Conservation (phyloP, 352 stramenopile genomes). For the Globisporangium nodosum region DNA sequence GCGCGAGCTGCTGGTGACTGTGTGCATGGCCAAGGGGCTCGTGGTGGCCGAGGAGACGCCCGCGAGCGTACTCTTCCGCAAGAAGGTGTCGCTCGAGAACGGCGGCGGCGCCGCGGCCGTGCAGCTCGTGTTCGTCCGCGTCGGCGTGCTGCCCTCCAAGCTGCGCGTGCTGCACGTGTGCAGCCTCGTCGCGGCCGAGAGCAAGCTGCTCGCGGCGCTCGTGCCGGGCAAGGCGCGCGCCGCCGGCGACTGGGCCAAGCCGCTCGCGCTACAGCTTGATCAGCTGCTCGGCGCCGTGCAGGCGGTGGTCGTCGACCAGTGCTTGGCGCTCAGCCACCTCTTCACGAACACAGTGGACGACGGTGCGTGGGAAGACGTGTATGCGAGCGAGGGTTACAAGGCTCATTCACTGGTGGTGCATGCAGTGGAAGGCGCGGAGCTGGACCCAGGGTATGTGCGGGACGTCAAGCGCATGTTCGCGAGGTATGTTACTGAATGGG, state of each 20-base stretch:
- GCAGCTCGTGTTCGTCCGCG: constrained; percentile 65
- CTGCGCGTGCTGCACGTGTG: constrained; percentile 69
- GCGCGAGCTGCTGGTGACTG: constrained; percentile 70
- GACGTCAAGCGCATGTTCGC: constrained; percentile 59
- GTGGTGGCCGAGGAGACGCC: constrained; percentile 47
- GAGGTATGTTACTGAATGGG: constrained; percentile 14
- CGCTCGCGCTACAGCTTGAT: constrained; percentile 50
- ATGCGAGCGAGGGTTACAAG: neutral
- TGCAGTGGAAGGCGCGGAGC: constrained; percentile 34
- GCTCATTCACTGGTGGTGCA: constrained; percentile 2
- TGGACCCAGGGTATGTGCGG: constrained; percentile 67
- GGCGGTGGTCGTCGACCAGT: constrained; percentile 60
- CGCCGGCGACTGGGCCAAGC: constrained; percentile 33
- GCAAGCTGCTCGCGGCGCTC: constrained; percentile 55
- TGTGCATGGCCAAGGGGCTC: constrained; percentile 75
- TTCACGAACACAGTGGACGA: constrained; percentile 70
- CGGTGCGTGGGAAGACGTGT: constrained; percentile 19
- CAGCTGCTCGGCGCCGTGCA: constrained; percentile 67
- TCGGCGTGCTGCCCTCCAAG: constrained; percentile 75
- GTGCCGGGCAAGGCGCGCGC: constrained; percentile 32
- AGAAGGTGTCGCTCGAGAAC: constrained; percentile 54
- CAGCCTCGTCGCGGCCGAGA: constrained; percentile 56
- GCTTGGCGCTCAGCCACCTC: constrained; percentile 58
- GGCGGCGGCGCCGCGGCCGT: constrained; percentile 58
- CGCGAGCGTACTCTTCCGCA: constrained; percentile 66